These are phyloP conservation scores for Suillus alpinus DNA, from an alignment of 768 basidiomycete species.

Conservation along the genomic window DNA sequence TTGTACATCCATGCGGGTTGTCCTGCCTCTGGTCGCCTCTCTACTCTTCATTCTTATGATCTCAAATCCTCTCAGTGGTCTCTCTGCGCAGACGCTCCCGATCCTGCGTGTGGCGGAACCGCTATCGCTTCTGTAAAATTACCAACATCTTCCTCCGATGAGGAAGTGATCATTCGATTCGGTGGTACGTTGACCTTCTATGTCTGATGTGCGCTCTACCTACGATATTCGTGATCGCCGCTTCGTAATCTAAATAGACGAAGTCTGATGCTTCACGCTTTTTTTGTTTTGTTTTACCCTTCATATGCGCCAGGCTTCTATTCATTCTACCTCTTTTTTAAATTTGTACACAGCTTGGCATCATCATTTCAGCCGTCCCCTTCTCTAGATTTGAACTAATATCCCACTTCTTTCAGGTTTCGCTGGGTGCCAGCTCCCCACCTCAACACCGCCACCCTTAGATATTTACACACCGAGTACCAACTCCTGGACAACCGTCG, in stretches of 20 bases:
- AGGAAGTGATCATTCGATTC: constrained; percentile 34
- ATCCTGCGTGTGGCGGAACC: constrained; percentile 39
- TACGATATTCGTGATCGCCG: not conserved
- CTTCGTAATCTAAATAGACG: not conserved
- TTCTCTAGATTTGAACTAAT: constrained; percentile 12
- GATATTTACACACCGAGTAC: constrained; percentile 33
- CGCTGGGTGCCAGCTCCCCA: constrained; percentile 35
- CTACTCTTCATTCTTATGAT: constrained; percentile 34
- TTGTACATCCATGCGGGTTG: constrained; percentile 43
- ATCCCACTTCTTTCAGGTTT: constrained; percentile 24
- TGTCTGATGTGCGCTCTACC: constrained; percentile 6
- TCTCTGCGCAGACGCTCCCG: constrained; percentile 34
- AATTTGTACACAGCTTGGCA: not conserved
- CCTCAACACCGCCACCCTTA: constrained; percentile 19
- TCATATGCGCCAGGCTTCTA: not conserved
- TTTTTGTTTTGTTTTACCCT: not conserved
- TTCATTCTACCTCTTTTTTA: not conserved
- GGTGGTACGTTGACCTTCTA: constrained; percentile 24
- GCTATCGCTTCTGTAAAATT: constrained; percentile 30
- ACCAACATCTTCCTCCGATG: constrained; percentile 2
- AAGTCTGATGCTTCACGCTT: not conserved
- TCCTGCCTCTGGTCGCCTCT: constrained; percentile 34
- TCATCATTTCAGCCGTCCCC: no score
- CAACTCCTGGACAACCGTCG: constrained; percentile 21
- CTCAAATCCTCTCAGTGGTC: constrained; percentile 28